A percentile compares a stretch with the other conserved stretches of the same genome.
Evolutionary conservation across 2,329 filamentous ascomycete species (phyloP).

Genomic region (Fusarium penzigii): DNA sequence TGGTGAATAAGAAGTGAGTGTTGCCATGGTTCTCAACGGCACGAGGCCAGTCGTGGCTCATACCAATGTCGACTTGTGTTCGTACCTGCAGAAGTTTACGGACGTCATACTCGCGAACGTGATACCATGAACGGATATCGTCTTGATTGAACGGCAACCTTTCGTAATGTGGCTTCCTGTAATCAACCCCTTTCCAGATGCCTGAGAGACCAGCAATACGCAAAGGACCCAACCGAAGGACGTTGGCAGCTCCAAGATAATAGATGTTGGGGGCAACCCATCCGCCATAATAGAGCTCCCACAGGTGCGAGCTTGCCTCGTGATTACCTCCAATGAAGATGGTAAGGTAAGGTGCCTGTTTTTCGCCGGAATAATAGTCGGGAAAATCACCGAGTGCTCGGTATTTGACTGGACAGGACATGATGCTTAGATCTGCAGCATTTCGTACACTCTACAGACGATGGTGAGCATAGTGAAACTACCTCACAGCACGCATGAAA

Average conservation of each 20-base stretch:
- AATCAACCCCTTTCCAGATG: conserved; percentile 93
- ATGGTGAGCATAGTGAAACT: conserved; percentile 6
- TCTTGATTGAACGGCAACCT: conserved; percentile 78
- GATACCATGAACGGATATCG: conserved; percentile 82
- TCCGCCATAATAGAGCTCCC: conserved; percentile 92
- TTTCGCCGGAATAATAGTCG: conserved; percentile 82
- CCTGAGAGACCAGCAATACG: conserved; percentile 89
- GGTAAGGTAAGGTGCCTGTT: conserved; percentile 81
- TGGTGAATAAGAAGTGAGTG: conserved; percentile 63
- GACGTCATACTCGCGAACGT: conserved; percentile 86
- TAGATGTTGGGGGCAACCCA: conserved; percentile 98
- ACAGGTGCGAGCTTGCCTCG: conserved; percentile 86
- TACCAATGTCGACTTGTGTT: conserved; percentile 86
- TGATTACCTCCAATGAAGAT: conserved; percentile 95
- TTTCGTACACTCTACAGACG: conserved; percentile 75
- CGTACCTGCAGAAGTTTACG: conserved; percentile 82
- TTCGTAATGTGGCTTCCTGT: conserved; percentile 80
- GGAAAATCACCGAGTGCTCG: conserved; percentile 89
- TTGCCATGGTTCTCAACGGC: conserved; percentile 80
- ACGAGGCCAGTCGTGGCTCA: conserved; percentile 96
- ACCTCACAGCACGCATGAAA: neutral
- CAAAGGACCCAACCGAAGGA: conserved; percentile 79
- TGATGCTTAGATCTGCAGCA: conserved; percentile 80
- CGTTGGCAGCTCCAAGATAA: conserved; percentile 91
- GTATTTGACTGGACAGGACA: conserved; percentile 88